phyloP scores from a whole-genome alignment of 169 alveolate species.

The Plasmodium vinckei region DNA sequence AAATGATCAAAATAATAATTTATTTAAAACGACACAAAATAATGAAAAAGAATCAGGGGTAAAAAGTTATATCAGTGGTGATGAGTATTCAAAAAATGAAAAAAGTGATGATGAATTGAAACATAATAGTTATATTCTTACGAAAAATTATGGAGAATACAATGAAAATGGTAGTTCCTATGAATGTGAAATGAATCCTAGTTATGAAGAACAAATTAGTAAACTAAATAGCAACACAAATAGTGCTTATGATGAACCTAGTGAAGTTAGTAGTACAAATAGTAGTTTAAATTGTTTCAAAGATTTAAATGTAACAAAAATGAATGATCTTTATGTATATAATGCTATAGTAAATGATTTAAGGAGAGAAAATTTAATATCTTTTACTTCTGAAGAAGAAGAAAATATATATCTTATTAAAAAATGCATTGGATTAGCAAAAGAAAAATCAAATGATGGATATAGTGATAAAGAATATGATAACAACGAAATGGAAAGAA shows the following conservation, averaged over 20 bases:
- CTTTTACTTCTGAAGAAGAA: constrained; percentile 23
- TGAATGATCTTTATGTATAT: constrained; percentile 45
- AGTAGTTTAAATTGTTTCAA: neutral
- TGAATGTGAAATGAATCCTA: constrained; percentile 6
- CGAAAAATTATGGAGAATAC: constrained; percentile 9
- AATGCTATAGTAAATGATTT: constrained; percentile 57
- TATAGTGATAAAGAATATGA: neutral
- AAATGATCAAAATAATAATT: neutral
- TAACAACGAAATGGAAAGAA: too few relatives aligned
- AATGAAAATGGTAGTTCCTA: constrained; percentile 30
- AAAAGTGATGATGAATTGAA: neutral
- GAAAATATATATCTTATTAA: constrained; percentile 25
- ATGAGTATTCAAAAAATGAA: neutral
- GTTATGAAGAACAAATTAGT: neutral
- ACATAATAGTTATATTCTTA: neutral
- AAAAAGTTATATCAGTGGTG: neutral
- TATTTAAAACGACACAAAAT: neutral
- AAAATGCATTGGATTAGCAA: constrained; percentile 21
- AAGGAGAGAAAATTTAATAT: constrained; percentile 45
- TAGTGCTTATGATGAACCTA: neutral
- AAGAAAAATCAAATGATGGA: neutral
- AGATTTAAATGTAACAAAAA: constrained; percentile 24
- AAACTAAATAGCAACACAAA: neutral
- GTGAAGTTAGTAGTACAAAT: neutral
- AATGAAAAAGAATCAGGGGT: neutral